phyloP scores from a whole-genome alignment of 1,139 yeast species.

The Magnusiomyces clavatus region DNA sequence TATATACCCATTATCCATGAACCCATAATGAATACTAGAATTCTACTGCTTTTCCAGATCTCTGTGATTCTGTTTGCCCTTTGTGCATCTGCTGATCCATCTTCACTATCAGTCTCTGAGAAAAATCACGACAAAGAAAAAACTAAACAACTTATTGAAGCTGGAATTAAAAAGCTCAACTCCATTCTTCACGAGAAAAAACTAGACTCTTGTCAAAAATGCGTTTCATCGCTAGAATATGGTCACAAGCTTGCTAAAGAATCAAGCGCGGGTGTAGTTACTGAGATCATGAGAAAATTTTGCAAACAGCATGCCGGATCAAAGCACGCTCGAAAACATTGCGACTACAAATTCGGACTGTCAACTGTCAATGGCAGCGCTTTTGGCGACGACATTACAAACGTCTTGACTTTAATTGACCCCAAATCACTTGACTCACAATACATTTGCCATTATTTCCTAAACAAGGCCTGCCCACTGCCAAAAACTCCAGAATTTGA shows the following conservation, averaged over 20 bases:
- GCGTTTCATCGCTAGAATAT: slow-evolving; percentile 35
- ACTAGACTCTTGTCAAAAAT: slow-evolving; percentile 29
- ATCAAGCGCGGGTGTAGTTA: slow-evolving; percentile 37
- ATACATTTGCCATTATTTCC: slow-evolving; percentile 42
- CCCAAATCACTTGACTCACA: slow-evolving; percentile 40
- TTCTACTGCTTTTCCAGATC: not conserved
- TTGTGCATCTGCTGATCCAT: too few species aligned
- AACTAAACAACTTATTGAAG: not conserved
- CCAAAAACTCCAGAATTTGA: slow-evolving; percentile 39
- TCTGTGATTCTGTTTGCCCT: not conserved
- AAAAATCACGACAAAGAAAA: not conserved
- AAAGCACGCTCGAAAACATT: slow-evolving; percentile 16
- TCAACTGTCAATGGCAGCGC: slow-evolving; percentile 30
- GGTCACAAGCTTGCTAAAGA: slow-evolving; percentile 35
- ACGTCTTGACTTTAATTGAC: slow-evolving; percentile 38
- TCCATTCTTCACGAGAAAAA: not conserved
- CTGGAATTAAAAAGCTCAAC: not conserved
- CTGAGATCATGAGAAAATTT: slow-evolving; percentile 38
- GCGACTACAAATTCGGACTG: slow-evolving; percentile 30
- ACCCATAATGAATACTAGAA: too few species aligned
- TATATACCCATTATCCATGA: too few species aligned
- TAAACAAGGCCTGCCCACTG: slow-evolving; percentile 33
- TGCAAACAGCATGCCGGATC: slow-evolving; percentile 31
- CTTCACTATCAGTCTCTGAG: not conserved
- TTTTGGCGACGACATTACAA: slow-evolving; percentile 40